These are phyloP conservation scores for Aspergillus quadrilineatus DNA, from an alignment of 2,329 filamentous ascomycete species.

Conservation along the genomic window DNA sequence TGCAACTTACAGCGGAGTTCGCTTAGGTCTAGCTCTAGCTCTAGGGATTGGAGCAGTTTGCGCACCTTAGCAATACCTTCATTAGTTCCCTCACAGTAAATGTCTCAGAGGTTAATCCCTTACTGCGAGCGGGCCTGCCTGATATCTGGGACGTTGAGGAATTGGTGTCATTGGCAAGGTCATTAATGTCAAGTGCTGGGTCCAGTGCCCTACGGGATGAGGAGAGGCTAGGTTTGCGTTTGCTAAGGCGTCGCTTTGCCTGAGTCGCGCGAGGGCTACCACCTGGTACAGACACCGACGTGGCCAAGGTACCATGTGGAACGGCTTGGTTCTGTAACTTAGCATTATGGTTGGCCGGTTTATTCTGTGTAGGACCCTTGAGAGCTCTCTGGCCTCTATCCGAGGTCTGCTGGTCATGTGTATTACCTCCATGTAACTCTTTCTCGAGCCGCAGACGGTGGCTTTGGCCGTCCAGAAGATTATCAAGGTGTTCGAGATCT, in stretches of 20 bases:
- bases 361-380: not conserved
- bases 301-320: not conserved
- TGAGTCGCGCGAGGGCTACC: not conserved
- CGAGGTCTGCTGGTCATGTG: conserved; percentile 13
- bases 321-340: not conserved
- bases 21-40: conserved; percentile 11
- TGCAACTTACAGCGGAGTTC: conserved; percentile 22
- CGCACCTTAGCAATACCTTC: conserved; percentile 1
- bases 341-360: not conserved
- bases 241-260: not conserved
- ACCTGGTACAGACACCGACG: not conserved
- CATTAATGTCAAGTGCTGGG: conserved; percentile 24
- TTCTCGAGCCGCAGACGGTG: conserved; percentile 35
- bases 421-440: conserved; percentile 20
- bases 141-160: not conserved
- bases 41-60: not conserved
- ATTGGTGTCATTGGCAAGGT: not conserved
- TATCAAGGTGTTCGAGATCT: conserved; percentile 31
- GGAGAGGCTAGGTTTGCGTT: not conserved
- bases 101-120: conserved; percentile 2
- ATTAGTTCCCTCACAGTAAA: conserved; percentile 5
- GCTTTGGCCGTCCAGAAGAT: conserved; percentile 39
- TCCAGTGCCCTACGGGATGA: conserved; percentile 13
- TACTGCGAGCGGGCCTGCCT: conserved; percentile 1
- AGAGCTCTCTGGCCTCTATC: conserved; percentile 5